phyloP scores from a whole-genome alignment of 257 asterid species.

The Gentiana dahurica region DNA sequence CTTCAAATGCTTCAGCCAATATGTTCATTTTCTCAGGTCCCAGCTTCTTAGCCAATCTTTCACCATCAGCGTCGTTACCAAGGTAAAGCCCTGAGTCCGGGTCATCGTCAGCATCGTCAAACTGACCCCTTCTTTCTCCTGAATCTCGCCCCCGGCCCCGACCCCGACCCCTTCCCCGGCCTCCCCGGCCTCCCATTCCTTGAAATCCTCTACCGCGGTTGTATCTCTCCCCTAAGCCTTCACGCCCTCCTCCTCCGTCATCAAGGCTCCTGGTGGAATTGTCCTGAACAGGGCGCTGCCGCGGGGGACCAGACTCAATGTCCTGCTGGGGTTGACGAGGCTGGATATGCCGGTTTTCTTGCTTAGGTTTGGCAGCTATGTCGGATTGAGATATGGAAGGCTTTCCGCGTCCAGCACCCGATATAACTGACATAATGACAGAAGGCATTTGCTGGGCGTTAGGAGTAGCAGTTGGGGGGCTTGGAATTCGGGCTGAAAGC shows the following conservation, averaged over 20 bases:
- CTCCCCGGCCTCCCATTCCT: constrained; percentile 17
- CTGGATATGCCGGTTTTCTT: constrained; percentile 49
- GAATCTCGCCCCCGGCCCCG: constrained; percentile 12
- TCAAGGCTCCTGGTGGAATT: constrained; percentile 15
- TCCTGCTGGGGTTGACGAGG: constrained; percentile 4
- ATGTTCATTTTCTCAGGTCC: constrained; percentile 57
- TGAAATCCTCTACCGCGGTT: constrained; percentile 12
- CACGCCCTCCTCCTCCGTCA: constrained; percentile 17
- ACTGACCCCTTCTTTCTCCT: constrained; percentile 4
- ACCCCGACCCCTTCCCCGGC: constrained; percentile 10
- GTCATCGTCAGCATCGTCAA: constrained; percentile 30
- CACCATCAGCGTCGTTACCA: constrained; percentile 49
- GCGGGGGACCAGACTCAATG: constrained; percentile 7
- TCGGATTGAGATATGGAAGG: constrained; percentile 15
- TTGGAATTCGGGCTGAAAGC: not conserved
- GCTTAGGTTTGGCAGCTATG: constrained; percentile 22
- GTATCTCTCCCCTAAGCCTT: constrained; percentile 31
- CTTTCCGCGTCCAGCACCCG: constrained; percentile 73
- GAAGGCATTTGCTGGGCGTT: constrained; percentile 16
- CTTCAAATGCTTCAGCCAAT: constrained; percentile 63
- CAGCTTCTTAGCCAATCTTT: constrained; percentile 47
- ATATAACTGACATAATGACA: constrained; percentile 12
- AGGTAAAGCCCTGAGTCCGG: constrained; percentile 23
- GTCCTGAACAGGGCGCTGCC: constrained; percentile 38
- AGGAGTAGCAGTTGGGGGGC: not conserved